Conservation (phyloP, 2,329 filamentous ascomycete species). For the Samsoniella hepiali region DNA sequence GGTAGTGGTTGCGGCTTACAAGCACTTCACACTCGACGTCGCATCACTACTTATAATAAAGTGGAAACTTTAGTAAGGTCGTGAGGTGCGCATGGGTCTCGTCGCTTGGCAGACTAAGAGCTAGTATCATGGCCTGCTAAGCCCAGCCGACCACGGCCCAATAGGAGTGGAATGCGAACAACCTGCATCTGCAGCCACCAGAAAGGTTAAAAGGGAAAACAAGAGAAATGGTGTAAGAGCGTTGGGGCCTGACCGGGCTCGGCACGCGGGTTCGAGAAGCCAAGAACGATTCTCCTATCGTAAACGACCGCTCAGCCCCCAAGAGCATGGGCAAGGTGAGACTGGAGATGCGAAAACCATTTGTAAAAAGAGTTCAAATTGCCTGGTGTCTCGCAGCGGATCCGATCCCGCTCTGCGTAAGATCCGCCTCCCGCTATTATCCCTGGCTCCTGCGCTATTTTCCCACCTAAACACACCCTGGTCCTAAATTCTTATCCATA, state of each 20-base stretch:
- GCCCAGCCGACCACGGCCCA: not conserved
- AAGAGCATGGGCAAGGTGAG: not conserved
- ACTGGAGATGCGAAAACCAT: not conserved
- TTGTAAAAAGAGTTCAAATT: not conserved
- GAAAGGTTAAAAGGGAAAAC: not conserved
- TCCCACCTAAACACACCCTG: conserved; percentile 7
- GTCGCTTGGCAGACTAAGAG: conserved; percentile 18
- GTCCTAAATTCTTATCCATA: conserved; percentile 16
- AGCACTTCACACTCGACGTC: not conserved
- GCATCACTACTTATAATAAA: conserved; percentile 17
- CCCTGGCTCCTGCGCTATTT: conserved; percentile 14
- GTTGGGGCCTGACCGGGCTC: not conserved
- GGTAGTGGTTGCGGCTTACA: conserved; percentile 17
- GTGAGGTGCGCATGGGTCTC: conserved; percentile 9
- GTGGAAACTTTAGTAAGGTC: conserved; percentile 18
- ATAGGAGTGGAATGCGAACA: not conserved
- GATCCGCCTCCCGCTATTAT: conserved; percentile 18
- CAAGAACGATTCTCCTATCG: not conserved
- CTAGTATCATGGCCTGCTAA: conserved; percentile 12
- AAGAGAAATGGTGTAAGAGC: not conserved
- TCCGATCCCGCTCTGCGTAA: conserved; percentile 17
- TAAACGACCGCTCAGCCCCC: no score
- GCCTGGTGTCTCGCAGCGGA: conserved; percentile 10
- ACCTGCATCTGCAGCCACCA: conserved; percentile 3
- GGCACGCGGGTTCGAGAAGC: not conserved